phyloP scores from a whole-genome alignment of 2,329 filamentous ascomycete species.

The Sarocladiaceae sp. region DNA sequence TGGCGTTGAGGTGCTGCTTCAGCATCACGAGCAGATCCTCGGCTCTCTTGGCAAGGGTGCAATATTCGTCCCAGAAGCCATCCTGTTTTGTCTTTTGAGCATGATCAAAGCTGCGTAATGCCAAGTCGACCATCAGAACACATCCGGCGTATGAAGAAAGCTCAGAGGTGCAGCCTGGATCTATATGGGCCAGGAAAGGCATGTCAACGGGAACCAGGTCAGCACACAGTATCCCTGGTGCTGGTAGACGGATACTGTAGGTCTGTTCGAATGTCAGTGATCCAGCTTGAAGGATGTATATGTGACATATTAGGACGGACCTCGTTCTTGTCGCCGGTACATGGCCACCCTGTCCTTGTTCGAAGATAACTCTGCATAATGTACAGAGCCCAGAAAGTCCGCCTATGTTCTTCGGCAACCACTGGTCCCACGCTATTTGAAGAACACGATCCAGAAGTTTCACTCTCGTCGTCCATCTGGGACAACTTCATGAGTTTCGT shows the following conservation, averaged over 20 bases:
- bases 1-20: conserved; percentile 13
- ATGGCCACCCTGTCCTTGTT: conserved; percentile 10
- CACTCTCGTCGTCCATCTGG: background rate
- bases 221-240: background rate
- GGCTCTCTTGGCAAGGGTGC: conserved; percentile 10
- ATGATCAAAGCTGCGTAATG: conserved; percentile 13
- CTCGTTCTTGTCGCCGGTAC: conserved; percentile 7
- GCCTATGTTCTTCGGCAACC: conserved; percentile 8
- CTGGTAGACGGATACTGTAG: conserved; percentile 2
- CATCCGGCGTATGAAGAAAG: conserved; percentile 13
- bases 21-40: conserved; percentile 12
- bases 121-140: conserved; percentile 13
- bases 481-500: conserved; percentile 10
- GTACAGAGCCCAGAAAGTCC: conserved; percentile 11
- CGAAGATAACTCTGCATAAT: conserved; percentile 10
- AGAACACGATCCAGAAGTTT: background rate
- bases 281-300: too few relatives aligned
- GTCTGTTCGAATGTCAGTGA: too few relatives aligned
- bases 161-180: background rate
- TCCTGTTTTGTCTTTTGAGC: conserved; percentile 6
- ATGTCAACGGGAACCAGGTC: background rate
- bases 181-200: background rate
- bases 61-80: conserved; percentile 14
- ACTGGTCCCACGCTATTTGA: conserved; percentile 2
- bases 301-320: background rate